Evolutionary conservation across 768 basidiomycete genomes (phyloP).

Genomic region (Punctularia strigosozonata): DNA sequence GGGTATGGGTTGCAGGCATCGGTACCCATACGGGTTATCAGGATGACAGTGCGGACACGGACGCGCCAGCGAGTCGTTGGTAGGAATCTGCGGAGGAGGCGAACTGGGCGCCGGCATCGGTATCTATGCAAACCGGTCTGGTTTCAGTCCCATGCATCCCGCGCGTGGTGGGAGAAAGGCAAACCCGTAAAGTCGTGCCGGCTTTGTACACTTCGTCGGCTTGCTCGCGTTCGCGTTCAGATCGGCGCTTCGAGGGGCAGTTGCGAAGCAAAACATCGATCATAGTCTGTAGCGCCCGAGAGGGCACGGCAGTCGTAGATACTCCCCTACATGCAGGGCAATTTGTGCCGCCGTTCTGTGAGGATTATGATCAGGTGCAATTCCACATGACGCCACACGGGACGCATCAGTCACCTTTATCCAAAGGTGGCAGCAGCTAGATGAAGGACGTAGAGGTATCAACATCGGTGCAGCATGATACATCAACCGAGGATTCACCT

Average conservation of each 20-base stretch:
- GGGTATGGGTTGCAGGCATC: slow-evolving; percentile 67
- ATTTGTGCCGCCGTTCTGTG: slow-evolving; percentile 72
- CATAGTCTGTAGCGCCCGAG: slow-evolving; percentile 60
- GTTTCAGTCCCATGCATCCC: neutral
- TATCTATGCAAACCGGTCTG: slow-evolving; percentile 32
- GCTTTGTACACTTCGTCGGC: slow-evolving; percentile 71
- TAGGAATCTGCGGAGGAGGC: slow-evolving; percentile 62
- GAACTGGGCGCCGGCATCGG: slow-evolving; percentile 67
- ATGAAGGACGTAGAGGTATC: slow-evolving; percentile 4
- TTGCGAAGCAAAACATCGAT: slow-evolving; percentile 62
- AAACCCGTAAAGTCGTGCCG: slow-evolving; percentile 52
- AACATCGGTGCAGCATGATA: slow-evolving; percentile 1
- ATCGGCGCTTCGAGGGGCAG: slow-evolving; percentile 55
- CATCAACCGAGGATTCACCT: slow-evolving; percentile 32
- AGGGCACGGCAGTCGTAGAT: slow-evolving; percentile 61
- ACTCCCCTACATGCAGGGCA: slow-evolving; percentile 71
- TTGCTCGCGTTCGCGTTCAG: slow-evolving; percentile 62
- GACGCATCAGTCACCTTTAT: slow-evolving; percentile 48
- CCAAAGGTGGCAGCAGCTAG: slow-evolving; percentile 81
- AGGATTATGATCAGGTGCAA: neutral
- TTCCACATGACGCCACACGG: neutral
- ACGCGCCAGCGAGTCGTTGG: slow-evolving; percentile 51
- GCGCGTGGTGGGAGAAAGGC: slow-evolving; percentile 1
- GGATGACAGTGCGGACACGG: slow-evolving; percentile 72
- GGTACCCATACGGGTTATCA: slow-evolving; percentile 68